These are phyloP conservation scores for Cryptococcus depauperatus DNA, from an alignment of 1,284 basidiomycete genomes.

Conservation along the genomic window DNA sequence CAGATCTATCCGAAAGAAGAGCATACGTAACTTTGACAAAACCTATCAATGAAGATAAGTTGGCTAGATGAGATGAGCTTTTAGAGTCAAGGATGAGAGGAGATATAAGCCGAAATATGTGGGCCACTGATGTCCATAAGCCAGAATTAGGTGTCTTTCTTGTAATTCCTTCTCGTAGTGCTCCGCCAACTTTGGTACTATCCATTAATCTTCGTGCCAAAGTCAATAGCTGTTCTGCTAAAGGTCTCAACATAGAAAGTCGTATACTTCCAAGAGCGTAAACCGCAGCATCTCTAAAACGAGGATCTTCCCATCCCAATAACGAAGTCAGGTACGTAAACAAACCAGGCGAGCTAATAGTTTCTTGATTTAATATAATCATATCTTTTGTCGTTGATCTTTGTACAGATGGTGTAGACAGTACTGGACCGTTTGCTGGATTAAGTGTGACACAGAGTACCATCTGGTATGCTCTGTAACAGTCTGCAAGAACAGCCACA, in stretches of 20 bases:
- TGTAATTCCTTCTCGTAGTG: constrained; percentile 13
- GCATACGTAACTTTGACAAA: constrained; percentile 76
- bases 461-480: constrained; percentile 83
- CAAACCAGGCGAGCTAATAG: constrained; percentile 57
- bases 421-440: constrained; percentile 37
- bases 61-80: constrained; percentile 57
- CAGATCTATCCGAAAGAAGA: constrained; percentile 63
- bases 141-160: constrained; percentile 51
- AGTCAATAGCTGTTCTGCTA: constrained; percentile 74
- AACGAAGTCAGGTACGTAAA: constrained; percentile 81
- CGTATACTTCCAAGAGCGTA: constrained; percentile 82
- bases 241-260: constrained; percentile 62
- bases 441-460: constrained; percentile 63
- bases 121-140: constrained; percentile 78
- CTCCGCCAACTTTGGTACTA: constrained; percentile 34
- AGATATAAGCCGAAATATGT: constrained; percentile 80
- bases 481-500: constrained; percentile 59
- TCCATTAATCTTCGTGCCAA: constrained; percentile 66
- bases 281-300: constrained; percentile 78
- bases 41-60: constrained; percentile 69
- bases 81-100: constrained; percentile 65
- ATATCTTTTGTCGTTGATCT: constrained; percentile 45
- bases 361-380: constrained; percentile 33
- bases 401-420: constrained; percentile 53
- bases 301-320: constrained; percentile 72